Percentiles rank a stretch among this genome's conserved stretches.
Conservation (phyloP, 352 stramenopile species). For the Stephanocyclus meneghinianus region DNA sequence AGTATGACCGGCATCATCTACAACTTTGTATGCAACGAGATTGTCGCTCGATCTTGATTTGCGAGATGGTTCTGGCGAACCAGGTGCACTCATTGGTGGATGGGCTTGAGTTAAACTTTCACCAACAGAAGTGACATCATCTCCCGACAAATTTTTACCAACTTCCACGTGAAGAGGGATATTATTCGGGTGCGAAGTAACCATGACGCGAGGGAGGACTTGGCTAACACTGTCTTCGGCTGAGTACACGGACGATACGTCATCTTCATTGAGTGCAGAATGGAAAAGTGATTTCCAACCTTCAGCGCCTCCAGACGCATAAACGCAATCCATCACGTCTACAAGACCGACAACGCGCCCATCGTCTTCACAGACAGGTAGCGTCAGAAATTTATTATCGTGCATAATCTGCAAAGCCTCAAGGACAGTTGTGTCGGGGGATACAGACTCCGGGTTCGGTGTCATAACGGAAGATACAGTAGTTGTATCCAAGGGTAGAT, state of each 20-base stretch:
- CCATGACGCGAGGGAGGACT: constrained; percentile 43
- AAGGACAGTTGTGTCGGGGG: constrained; percentile 90
- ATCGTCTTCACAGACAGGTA: constrained; percentile 91
- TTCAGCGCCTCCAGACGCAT: constrained; percentile 73
- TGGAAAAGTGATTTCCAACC: constrained; percentile 79
- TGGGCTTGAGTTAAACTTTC: constrained; percentile 47
- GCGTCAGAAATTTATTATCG: constrained; percentile 95
- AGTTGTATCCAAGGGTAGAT: constrained; percentile 89
- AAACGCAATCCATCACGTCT: constrained; percentile 93
- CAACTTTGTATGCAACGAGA: constrained; percentile 76
- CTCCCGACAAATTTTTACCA: constrained; percentile 36
- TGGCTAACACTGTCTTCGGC: constrained; percentile 29
- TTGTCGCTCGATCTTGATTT: constrained; percentile 21
- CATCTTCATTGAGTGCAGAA: constrained; percentile 67
- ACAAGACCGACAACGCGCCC: constrained; percentile 91
- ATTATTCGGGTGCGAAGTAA: constrained; percentile 58
- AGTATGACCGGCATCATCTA: constrained; percentile 71
- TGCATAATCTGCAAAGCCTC: constrained; percentile 98
- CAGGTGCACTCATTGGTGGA: constrained; percentile 32
- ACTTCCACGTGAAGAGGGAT: constrained; percentile 76
- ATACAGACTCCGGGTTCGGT: constrained; percentile 91
- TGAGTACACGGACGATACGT: constrained; percentile 43
- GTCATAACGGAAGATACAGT: constrained; percentile 95
- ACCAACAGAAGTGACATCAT: constrained; percentile 55
- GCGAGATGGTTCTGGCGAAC: constrained; percentile 25